Evolutionary conservation across 1,284 basidiomycete species (phyloP).

Genomic region (Malassezia nana): DNA sequence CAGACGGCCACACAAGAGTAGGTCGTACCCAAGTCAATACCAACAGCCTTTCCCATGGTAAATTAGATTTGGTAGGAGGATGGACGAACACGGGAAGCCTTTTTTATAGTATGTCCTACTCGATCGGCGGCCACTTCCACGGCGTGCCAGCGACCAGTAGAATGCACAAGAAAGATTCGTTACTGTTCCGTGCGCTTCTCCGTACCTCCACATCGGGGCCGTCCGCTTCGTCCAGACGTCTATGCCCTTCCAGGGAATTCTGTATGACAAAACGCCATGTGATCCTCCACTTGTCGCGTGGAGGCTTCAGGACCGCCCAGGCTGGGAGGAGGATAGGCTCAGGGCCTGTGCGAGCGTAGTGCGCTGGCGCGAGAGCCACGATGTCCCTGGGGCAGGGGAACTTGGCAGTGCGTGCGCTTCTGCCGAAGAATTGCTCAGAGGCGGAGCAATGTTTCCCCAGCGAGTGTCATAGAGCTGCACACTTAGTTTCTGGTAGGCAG

Average conservation of each 20-base stretch:
- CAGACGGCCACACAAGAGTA: constrained; percentile 68
- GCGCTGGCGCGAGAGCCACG: constrained; percentile 17
- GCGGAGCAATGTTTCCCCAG: neutral
- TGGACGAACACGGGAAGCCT: neutral
- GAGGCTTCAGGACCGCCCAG: neutral
- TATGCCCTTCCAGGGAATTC: constrained; percentile 5
- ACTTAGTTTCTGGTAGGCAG: constrained; percentile 13
- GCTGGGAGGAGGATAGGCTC: no score
- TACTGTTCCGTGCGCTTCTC: constrained; percentile 11
- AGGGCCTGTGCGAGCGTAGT: constrained; percentile 4
- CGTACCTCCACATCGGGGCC: constrained; percentile 1
- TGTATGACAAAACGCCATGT: neutral
- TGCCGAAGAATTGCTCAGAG: neutral
- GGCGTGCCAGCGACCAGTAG: constrained; percentile 12
- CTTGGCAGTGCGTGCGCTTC: neutral
- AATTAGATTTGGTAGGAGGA: neutral
- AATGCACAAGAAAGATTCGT: constrained; percentile 18
- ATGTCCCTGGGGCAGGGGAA: neutral
- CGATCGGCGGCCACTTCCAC: neutral
- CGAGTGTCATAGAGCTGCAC: constrained; percentile 8
- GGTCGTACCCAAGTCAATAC: constrained; percentile 77
- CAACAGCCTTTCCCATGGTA: constrained; percentile 64
- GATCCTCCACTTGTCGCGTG: neutral
- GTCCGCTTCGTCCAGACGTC: neutral
- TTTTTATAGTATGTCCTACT: constrained; percentile 9